A percentile compares a stretch with the other conserved stretches of the same genome.
Conservation (phyloP, 352 stramenopile species). For the Phytophthora hibernalis region DNA sequence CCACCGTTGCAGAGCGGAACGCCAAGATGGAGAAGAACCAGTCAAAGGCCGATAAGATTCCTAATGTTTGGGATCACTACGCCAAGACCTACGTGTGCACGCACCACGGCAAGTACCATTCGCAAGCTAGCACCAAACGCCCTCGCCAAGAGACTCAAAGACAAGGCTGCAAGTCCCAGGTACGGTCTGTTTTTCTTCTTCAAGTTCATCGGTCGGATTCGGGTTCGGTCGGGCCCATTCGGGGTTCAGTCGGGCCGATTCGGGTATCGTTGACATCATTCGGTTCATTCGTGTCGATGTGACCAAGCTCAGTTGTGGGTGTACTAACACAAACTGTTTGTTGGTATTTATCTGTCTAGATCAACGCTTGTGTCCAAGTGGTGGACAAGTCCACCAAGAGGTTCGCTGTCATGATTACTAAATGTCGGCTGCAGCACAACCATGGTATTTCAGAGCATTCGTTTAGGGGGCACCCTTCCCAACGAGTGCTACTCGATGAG, state of each 20-base stretch:
- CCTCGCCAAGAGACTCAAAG: slow-evolving; percentile 6
- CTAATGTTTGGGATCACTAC: slow-evolving; percentile 2
- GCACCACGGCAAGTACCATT: slow-evolving; percentile 6
- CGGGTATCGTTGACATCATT: not conserved
- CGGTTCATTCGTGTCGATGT: not conserved
- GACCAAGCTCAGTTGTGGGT: not conserved
- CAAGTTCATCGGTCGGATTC: not conserved
- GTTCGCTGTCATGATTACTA: slow-evolving; percentile 7
- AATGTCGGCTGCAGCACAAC: slow-evolving; percentile 3
- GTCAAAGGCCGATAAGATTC: slow-evolving; percentile 2
- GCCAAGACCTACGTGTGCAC: slow-evolving; percentile 14
- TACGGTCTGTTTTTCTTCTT: slow-evolving; percentile 6
- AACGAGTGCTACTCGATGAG: not conserved
- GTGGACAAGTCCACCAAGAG: not conserved
- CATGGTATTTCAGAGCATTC: not conserved
- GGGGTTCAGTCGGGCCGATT: not conserved
- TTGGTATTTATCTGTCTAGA: not conserved
- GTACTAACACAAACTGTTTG: not conserved
- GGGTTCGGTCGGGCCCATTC: not conserved
- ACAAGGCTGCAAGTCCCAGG: slow-evolving; percentile 8
- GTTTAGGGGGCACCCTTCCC: slow-evolving; percentile 4
- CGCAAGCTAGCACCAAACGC: not conserved
- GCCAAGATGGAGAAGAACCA: not conserved
- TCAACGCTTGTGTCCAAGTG: slow-evolving; percentile 14
- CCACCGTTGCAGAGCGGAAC: slow-evolving; percentile 4